phyloP scores from a whole-genome alignment of 2,329 filamentous ascomycete species.

The Aaosphaeria pasadenensis region DNA sequence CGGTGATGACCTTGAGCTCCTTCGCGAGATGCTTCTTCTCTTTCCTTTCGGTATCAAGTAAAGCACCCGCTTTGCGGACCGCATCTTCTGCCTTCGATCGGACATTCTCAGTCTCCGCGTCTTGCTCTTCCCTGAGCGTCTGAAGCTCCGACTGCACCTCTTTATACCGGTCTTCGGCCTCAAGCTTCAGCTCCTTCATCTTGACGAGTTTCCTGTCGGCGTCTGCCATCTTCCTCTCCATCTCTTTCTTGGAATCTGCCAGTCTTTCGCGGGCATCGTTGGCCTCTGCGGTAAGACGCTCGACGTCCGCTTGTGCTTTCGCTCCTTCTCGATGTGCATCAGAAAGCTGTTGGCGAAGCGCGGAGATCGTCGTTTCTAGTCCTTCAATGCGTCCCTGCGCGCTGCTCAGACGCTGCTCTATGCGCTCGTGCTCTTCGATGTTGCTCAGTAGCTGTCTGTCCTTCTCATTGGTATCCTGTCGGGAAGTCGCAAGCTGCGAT shows the following conservation, averaged over 20 bases:
- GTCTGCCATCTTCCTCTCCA: conserved; percentile 25
- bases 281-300: conserved; percentile 23
- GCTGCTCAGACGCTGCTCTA: conserved; percentile 22
- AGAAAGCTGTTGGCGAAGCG: conserved; percentile 31
- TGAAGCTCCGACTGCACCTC: conserved; percentile 24
- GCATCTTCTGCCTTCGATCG: conserved; percentile 35
- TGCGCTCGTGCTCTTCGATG: conserved; percentile 20
- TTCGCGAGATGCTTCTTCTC: conserved; percentile 27
- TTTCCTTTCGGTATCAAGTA: conserved; percentile 31
- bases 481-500: conserved; percentile 18
- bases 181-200: conserved; percentile 23
- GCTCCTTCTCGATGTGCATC: conserved; percentile 27
- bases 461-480: conserved; percentile 16
- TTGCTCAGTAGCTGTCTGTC: conserved; percentile 21
- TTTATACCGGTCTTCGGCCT: conserved; percentile 20
- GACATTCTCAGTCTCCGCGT: conserved; percentile 23
- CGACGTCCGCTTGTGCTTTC: conserved; percentile 19
- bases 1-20: conserved; percentile 21
- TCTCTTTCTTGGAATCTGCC: conserved; percentile 20
- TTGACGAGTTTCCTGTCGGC: conserved; percentile 27
- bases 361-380: conserved; percentile 20
- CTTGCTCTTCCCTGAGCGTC: conserved; percentile 24
- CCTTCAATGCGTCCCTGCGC: conserved; percentile 28
- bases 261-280: conserved; percentile 24
- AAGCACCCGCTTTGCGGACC: conserved; percentile 27